phyloP scores from a whole-genome alignment of 1,284 basidiomycete genomes.

The Cryptococcus sp. region DNA sequence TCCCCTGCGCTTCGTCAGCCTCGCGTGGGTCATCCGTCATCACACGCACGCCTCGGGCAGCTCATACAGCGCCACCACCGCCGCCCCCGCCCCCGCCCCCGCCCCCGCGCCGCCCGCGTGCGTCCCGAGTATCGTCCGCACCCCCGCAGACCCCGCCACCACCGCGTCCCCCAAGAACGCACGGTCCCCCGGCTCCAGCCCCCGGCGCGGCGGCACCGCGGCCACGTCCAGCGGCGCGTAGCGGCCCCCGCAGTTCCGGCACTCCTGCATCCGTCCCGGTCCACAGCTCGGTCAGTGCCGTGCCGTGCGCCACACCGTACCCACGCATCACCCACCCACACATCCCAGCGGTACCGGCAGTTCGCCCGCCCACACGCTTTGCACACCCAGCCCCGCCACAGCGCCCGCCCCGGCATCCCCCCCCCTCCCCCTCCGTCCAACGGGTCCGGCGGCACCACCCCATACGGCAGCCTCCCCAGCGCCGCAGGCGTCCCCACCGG shows the following conservation, averaged over 20 bases:
- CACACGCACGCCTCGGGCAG: constrained; percentile 15
- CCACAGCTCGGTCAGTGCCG: no score
- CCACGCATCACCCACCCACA: constrained; percentile 24
- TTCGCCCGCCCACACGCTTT: constrained; percentile 39
- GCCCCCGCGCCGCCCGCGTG: not conserved
- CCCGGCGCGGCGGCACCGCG: not conserved
- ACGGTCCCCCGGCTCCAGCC: not conserved
- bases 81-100: constrained; percentile 2
- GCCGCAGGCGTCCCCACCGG: constrained; percentile 10
- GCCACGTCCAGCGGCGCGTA: constrained; percentile 11
- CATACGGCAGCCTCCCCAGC: constrained; percentile 20
- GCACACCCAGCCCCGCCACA: constrained; percentile 44
- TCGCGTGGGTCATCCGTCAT: not conserved
- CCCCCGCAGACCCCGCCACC: constrained; percentile 6
- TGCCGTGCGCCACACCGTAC: not conserved
- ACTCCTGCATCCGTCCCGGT: constrained; percentile 20
- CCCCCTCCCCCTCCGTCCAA: not conserved
- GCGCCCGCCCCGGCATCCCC: constrained; percentile 17
- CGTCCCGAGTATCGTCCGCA: constrained; percentile 1
- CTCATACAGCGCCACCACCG: constrained; percentile 12
- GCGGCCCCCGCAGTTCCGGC: constrained; percentile 16
- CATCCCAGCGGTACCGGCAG: constrained; percentile 43
- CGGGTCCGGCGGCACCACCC: constrained; percentile 25
- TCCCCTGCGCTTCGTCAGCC: constrained; percentile 10
- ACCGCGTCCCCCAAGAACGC: constrained; percentile 19